These are phyloP conservation scores for Dioscorea cayenensis DNA, from an alignment of 116 monocot genomes.

Conservation along the genomic window DNA sequence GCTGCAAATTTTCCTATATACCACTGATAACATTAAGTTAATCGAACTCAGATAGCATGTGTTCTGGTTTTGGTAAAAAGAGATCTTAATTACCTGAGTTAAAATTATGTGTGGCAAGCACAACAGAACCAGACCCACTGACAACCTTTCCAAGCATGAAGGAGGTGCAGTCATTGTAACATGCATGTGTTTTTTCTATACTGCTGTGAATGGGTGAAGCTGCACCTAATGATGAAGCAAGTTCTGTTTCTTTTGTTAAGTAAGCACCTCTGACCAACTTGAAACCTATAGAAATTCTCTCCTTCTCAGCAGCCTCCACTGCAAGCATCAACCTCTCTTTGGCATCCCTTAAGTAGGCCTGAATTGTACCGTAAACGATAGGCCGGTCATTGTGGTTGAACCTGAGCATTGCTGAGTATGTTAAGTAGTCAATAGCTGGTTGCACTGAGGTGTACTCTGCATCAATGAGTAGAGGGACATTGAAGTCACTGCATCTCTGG, in stretches of 20 bases:
- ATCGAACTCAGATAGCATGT: too few relatives aligned
- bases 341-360: conserved; percentile 71
- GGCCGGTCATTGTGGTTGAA: conserved; percentile 40
- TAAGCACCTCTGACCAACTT: conserved; percentile 96
- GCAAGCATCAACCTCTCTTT: conserved; percentile 51
- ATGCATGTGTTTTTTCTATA: conserved; percentile 60
- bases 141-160: conserved; percentile 64
- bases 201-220: conserved; percentile 56
- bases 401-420: conserved; percentile 31
- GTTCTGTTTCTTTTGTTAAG: conserved; percentile 50
- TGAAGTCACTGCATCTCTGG: conserved; percentile 35
- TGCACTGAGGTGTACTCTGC: conserved; percentile 55
- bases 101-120: conserved; percentile 88
- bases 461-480: conserved; percentile 51
- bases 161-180: conserved; percentile 63
- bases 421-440: conserved; percentile 47
- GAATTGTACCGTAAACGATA: conserved; percentile 67
- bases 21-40: neutral
- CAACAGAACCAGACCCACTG: conserved; percentile 36
- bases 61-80: neutral
- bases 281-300: conserved; percentile 50
- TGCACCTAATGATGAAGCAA: conserved; percentile 46
- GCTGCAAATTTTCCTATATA: conserved; percentile 62
- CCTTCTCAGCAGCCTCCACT: conserved; percentile 42
- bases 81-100: conserved; percentile 47